Percentiles rank a stretch among this genome's conserved stretches.
Conservation (phyloP, 129 eudicot species). For the Pittosporum tobira region DNA sequence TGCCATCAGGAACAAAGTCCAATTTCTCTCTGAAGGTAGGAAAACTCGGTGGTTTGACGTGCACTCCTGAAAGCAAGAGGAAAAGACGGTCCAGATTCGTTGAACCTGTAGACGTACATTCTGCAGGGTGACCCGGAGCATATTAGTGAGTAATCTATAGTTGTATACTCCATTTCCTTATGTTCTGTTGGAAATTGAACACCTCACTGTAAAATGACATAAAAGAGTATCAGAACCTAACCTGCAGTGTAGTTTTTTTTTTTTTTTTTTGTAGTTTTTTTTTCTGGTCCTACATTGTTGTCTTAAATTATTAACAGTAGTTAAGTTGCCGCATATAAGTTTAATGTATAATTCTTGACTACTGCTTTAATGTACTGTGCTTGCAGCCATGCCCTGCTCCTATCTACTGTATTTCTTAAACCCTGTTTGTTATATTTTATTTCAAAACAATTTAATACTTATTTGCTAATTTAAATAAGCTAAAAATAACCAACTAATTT, state of each 20-base stretch:
- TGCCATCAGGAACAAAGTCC: slow-evolving; percentile 13
- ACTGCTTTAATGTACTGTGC: slow-evolving; percentile 1
- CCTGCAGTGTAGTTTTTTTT: too few species aligned
- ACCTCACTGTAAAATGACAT: neutral
- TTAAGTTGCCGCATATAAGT: neutral
- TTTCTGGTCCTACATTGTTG: neutral
- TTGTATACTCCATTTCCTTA: neutral
- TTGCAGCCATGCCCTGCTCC: slow-evolving; percentile 7
- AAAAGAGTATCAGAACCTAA: too few species aligned
- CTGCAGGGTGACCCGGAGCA: slow-evolving; percentile 29
- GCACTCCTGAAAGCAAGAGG: slow-evolving; percentile 61
- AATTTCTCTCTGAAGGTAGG: slow-evolving; percentile 33
- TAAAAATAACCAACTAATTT: too few species aligned
- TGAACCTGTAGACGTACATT: slow-evolving; percentile 35
- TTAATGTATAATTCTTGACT: neutral
- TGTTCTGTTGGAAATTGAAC: neutral
- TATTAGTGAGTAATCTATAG: neutral
- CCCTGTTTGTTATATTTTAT: neutral
- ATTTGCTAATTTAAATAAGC: too few species aligned
- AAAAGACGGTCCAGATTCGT: slow-evolving; percentile 50
- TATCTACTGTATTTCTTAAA: too few species aligned
- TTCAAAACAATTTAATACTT: neutral
- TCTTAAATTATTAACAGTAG: neutral
- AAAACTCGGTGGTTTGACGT: slow-evolving; percentile 28
- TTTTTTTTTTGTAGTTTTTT: neutral